A percentile compares a stretch with the other conserved stretches of the same genome.
Evolutionary conservation across 805 yeast genomes (phyloP).

Genomic region (Hemisphaericaspora nanyangensis): DNA sequence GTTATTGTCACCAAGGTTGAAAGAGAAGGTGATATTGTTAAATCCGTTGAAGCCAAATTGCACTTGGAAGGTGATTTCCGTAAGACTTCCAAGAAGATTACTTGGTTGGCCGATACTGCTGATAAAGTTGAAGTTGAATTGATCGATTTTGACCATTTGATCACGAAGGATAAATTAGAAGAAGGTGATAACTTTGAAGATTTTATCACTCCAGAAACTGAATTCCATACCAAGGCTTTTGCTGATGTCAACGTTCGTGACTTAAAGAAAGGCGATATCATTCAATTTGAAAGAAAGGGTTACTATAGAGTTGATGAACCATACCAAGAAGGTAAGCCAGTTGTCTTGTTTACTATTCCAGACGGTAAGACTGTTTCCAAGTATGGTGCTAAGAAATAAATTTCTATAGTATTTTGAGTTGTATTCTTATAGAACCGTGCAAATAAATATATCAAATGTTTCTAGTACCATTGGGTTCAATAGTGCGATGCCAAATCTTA

Average conservation of each 20-base stretch:
- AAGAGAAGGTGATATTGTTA: slow-evolving; percentile 57
- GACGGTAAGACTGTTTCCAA: slow-evolving; percentile 69
- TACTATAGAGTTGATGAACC: slow-evolving; percentile 77
- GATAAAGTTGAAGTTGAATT: slow-evolving; percentile 72
- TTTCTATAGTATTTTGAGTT: too few relatives aligned
- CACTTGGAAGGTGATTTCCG: slow-evolving; percentile 96
- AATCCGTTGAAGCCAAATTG: slow-evolving; percentile 68
- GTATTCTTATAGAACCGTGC: too few relatives aligned
- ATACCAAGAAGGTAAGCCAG: slow-evolving; percentile 55
- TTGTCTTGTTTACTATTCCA: slow-evolving; percentile 87
- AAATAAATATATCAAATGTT: too few relatives aligned
- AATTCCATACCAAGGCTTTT: slow-evolving; percentile 70
- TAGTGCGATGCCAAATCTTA: too few relatives aligned
- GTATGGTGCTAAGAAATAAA: slow-evolving; percentile 32
- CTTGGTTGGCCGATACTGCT: slow-evolving; percentile 86
- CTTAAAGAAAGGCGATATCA: slow-evolving; percentile 80
- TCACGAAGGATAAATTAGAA: slow-evolving; percentile 91
- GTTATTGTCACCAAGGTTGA: slow-evolving; percentile 69
- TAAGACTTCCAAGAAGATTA: slow-evolving; percentile 89
- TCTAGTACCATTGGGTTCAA: too few relatives aligned
- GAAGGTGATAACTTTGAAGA: slow-evolving; percentile 93
- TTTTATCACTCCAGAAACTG: slow-evolving; percentile 82
- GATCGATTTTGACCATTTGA: slow-evolving; percentile 90
- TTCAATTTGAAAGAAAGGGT: slow-evolving; percentile 97
- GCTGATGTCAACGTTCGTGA: slow-evolving; percentile 77